Percentiles rank a stretch among this genome's conserved stretches.
Evolutionary conservation across 805 yeast species (phyloP).

Genomic region (Zygoascus flipseniorum): DNA sequence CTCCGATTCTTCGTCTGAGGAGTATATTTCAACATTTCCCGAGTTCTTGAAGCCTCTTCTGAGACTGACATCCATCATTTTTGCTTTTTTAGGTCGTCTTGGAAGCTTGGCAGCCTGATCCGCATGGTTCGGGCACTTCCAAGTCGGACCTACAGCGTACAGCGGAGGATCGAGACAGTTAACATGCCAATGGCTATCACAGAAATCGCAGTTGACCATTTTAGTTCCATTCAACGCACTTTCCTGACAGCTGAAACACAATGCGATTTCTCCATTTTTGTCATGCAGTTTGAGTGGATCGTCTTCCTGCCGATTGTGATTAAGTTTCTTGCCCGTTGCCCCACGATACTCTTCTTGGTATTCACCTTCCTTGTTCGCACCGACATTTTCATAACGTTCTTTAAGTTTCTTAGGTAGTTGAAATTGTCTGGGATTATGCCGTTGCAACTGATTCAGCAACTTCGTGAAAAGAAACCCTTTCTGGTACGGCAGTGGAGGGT

Average conservation of each 20-base stretch:
- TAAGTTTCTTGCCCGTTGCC: slow-evolving; percentile 1
- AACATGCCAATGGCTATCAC: slow-evolving; percentile 77
- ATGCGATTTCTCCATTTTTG: slow-evolving; percentile 54
- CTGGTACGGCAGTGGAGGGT: slow-evolving; percentile 29
- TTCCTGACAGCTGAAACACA: slow-evolving; percentile 69
- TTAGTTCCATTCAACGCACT: slow-evolving; percentile 54
- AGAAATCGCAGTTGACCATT: slow-evolving; percentile 72
- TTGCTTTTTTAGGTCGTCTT: slow-evolving; percentile 39
- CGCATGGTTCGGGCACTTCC: slow-evolving; percentile 89
- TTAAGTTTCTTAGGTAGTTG: slow-evolving; percentile 60
- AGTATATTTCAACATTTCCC: slow-evolving; percentile 50
- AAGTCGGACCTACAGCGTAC: slow-evolving; percentile 66
- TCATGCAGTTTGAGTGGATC: slow-evolving; percentile 40
- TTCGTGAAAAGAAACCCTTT: slow-evolving; percentile 40
- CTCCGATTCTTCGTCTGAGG: slow-evolving; percentile 34
- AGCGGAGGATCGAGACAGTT: slow-evolving; percentile 80
- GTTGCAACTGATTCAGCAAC: slow-evolving; percentile 49
- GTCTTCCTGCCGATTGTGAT: slow-evolving; percentile 7
- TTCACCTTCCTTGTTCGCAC: slow-evolving; percentile 59
- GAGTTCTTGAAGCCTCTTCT: slow-evolving; percentile 44
- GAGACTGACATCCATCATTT: slow-evolving; percentile 46
- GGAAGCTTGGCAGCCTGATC: slow-evolving; percentile 28
- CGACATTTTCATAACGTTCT: slow-evolving; percentile 65
- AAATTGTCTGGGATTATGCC: slow-evolving; percentile 58
- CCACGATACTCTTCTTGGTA: slow-evolving; percentile 30